Evolutionary conservation across 768 basidiomycete genomes (phyloP).

Genomic region (Daedaleopsis nitida): DNA sequence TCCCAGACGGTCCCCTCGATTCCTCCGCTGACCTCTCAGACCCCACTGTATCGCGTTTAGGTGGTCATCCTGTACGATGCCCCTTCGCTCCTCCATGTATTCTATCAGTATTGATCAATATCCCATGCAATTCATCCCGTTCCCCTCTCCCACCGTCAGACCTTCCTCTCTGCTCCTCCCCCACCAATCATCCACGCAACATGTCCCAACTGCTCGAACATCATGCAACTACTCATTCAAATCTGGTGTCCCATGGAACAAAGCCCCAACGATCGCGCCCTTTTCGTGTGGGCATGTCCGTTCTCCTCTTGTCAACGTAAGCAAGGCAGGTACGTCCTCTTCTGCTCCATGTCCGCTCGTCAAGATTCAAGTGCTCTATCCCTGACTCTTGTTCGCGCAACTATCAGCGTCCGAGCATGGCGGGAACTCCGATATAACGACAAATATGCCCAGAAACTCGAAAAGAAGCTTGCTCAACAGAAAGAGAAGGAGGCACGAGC

Average conservation of each 20-base stretch:
- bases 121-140: constrained; percentile 28
- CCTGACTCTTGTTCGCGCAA: constrained; percentile 5
- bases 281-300: constrained; percentile 87
- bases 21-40: constrained; percentile 62
- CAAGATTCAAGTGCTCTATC: background rate
- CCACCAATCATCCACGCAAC: constrained; percentile 66
- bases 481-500: constrained; percentile 38
- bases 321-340: constrained; percentile 61
- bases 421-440: constrained; percentile 73
- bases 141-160: constrained; percentile 45
- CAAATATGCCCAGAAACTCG: constrained; percentile 73
- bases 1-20: constrained; percentile 76
- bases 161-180: constrained; percentile 66
- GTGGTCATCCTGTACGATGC: constrained; percentile 85
- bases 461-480: constrained; percentile 50
- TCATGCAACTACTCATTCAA: constrained; percentile 84
- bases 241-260: constrained; percentile 90
- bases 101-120: constrained; percentile 37
- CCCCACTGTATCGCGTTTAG: constrained; percentile 86
- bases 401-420: constrained; percentile 78
- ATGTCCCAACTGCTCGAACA: constrained; percentile 70
- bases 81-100: constrained; percentile 50
- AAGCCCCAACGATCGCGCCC: constrained; percentile 80
- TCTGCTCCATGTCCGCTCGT: background rate
- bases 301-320: constrained; percentile 70